A percentile compares a stretch with the other conserved stretches of the same genome.
Conservation (phyloP, 2,329 filamentous ascomycete genomes). For the Didymella pomorum region DNA sequence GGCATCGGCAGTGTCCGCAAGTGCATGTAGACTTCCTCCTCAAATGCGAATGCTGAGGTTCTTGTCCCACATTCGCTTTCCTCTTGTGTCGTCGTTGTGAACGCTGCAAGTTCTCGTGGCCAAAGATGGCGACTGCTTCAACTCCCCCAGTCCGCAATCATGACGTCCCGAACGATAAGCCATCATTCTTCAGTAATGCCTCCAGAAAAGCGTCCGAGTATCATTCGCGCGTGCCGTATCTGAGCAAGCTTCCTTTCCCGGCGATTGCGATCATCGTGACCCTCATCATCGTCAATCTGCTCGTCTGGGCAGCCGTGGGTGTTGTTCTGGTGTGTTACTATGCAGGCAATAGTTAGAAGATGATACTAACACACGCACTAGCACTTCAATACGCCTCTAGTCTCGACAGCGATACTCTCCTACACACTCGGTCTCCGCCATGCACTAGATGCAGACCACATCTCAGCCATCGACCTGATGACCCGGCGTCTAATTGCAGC, state of each 20-base stretch:
- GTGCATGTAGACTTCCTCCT: slow-evolving; percentile 1
- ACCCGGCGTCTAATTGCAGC: slow-evolving; percentile 86
- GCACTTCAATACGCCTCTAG: slow-evolving; percentile 63
- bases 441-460: slow-evolving; percentile 97
- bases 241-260: slow-evolving; percentile 64
- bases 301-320: slow-evolving; percentile 66
- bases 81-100: neutral
- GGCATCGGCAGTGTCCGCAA: slow-evolving; percentile 11
- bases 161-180: slow-evolving; percentile 7
- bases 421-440: slow-evolving; percentile 91
- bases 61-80: neutral
- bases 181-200: slow-evolving; percentile 33
- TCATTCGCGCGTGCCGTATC: slow-evolving; percentile 62
- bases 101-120: neutral
- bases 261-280: slow-evolving; percentile 65
- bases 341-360: neutral
- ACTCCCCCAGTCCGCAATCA: neutral
- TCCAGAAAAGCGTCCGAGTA: slow-evolving; percentile 54
- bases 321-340: slow-evolving; percentile 61
- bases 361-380: slow-evolving; percentile 7
- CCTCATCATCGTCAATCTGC: slow-evolving; percentile 62
- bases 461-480: slow-evolving; percentile 91
- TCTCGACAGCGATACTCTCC: slow-evolving; percentile 81
- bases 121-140: neutral
- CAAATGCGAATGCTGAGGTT: neutral